A percentile compares a stretch with the other conserved stretches of the same genome.
Evolutionary conservation across 306 rosid genomes (phyloP).

Genomic region (Hippophae tibetana): DNA sequence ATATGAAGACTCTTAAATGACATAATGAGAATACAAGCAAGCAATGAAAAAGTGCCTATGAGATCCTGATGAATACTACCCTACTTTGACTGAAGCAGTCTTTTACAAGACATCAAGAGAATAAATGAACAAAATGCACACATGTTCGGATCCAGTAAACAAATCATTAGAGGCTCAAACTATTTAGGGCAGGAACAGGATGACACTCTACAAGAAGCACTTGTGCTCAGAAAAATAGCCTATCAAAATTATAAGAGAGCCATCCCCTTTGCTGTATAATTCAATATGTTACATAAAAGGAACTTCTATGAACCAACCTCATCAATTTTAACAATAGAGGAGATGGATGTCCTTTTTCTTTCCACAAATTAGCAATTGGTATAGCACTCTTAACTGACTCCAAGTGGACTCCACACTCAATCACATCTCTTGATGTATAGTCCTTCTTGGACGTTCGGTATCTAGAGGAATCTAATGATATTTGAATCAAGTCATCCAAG

Average conservation of each 20-base stretch:
- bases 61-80: not conserved
- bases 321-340: slow-evolving; percentile 45
- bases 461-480: slow-evolving; percentile 22
- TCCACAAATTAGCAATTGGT: slow-evolving; percentile 38
- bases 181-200: not conserved
- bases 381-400: slow-evolving; percentile 25
- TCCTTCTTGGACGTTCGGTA: slow-evolving; percentile 13
- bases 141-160: not conserved
- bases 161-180: not conserved
- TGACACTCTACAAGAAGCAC: not conserved
- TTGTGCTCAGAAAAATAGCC: not conserved
- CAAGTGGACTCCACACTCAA: slow-evolving; percentile 24
- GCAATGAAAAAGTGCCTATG: not conserved
- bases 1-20: not conserved
- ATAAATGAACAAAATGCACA: not conserved
- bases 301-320: slow-evolving; percentile 47
- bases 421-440: slow-evolving; percentile 19
- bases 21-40: not conserved
- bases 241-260: not conserved
- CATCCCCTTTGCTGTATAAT: not conserved
- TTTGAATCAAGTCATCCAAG: slow-evolving; percentile 52
- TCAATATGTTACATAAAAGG: not conserved
- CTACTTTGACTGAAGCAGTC: not conserved
- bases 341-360: slow-evolving; percentile 43
- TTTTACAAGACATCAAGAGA: not conserved